A percentile compares a stretch with the other conserved stretches of the same genome.
Evolutionary conservation across 768 basidiomycete species (phyloP).

Genomic region (Hericium alpestre): DNA sequence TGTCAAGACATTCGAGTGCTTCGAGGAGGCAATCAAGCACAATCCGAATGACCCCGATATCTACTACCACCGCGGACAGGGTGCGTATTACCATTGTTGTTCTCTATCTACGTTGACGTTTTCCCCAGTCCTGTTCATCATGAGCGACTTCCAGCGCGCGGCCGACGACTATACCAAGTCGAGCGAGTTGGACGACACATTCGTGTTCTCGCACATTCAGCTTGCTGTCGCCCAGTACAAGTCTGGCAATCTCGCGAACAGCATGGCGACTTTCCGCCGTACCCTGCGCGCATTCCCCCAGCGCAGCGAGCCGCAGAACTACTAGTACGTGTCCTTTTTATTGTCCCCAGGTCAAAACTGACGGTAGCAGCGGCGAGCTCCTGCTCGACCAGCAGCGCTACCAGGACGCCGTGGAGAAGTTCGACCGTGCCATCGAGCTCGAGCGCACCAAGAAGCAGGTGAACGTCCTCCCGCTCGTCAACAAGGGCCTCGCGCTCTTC

Average conservation of each 20-base stretch:
- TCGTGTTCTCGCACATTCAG: conserved; percentile 97
- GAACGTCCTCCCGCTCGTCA: conserved; percentile 90
- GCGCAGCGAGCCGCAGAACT: conserved; percentile 84
- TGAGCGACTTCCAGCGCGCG: conserved; percentile 78
- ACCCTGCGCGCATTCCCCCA: conserved; percentile 80
- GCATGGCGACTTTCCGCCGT: conserved; percentile 84
- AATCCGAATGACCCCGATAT: conserved; percentile 87
- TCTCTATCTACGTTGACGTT: not conserved
- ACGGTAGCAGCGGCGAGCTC: conserved; percentile 68
- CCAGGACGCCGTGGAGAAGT: conserved; percentile 83
- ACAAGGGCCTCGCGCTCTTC: conserved; percentile 94
- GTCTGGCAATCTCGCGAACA: conserved; percentile 59
- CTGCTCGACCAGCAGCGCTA: conserved; percentile 85
- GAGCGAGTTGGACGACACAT: conserved; percentile 72
- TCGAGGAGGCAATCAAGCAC: conserved; percentile 78
- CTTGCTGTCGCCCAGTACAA: conserved; percentile 97
- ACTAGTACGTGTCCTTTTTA: conserved; percentile 57
- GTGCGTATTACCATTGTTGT: conserved; percentile 25
- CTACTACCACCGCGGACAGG: conserved; percentile 98
- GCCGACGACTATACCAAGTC: conserved; percentile 88
- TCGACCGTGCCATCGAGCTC: conserved; percentile 83
- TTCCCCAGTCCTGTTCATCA: conserved; percentile 78
- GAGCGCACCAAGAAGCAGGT: conserved; percentile 61
- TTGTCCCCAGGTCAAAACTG: not conserved
- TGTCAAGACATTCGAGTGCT: conserved; percentile 75